Percentiles rank a stretch among this genome's conserved stretches.
phyloP scores from a whole-genome alignment of 192 early-diverging fungal species.

The Irineochytrium annulatum region DNA sequence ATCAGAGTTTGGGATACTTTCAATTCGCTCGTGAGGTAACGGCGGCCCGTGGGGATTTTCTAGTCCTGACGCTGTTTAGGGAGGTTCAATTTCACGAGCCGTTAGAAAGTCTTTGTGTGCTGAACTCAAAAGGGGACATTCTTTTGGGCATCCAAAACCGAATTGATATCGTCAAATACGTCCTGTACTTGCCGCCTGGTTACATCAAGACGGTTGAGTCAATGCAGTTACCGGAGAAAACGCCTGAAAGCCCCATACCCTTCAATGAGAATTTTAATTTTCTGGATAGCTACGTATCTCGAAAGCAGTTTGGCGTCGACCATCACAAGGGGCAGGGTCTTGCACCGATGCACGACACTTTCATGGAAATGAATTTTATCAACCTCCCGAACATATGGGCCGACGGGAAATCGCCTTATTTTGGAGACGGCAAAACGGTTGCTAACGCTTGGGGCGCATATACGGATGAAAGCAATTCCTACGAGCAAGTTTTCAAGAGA shows the following conservation, averaged over 20 bases:
- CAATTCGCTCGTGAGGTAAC: conserved; percentile 40
- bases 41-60: background rate
- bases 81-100: conserved; percentile 49
- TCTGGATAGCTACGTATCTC: conserved; percentile 9
- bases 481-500: conserved; percentile 11
- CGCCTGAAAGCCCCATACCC: conserved; percentile 28
- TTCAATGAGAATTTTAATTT: conserved; percentile 42
- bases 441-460: background rate
- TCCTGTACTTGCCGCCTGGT: conserved; percentile 29
- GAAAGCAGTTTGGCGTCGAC: too few relatives aligned
- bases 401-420: conserved; percentile 4
- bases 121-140: conserved; percentile 34
- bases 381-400: too few relatives aligned
- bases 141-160: conserved; percentile 42
- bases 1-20: conserved; percentile 45
- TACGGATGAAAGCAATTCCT: background rate
- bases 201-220: conserved; percentile 26
- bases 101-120: conserved; percentile 30
- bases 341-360: background rate
- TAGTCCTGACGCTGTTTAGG: conserved; percentile 12
- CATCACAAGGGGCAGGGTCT: too few relatives aligned
- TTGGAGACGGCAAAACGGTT: background rate
- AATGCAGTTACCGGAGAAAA: conserved; percentile 2
- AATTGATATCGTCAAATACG: conserved; percentile 35
- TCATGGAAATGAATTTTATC: conserved; percentile 7